phyloP scores from a whole-genome alignment of 192 early-diverging fungal species.

The Podila horticola region DNA sequence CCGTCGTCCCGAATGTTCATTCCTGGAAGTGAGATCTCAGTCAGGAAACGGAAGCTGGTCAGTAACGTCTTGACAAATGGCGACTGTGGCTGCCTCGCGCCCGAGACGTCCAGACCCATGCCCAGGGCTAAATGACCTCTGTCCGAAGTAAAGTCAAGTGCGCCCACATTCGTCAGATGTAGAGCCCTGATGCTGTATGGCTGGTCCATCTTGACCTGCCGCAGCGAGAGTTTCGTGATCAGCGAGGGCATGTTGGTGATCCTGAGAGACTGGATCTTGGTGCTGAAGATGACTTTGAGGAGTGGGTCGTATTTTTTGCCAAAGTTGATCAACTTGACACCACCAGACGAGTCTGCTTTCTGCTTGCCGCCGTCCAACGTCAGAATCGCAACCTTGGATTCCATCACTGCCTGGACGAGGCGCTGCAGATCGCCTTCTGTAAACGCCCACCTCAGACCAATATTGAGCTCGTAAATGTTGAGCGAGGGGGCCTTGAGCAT shows the following conservation, averaged over 20 bases:
- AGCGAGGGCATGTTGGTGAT: slow-evolving; percentile 26
- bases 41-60: slow-evolving; percentile 6
- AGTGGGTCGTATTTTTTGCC: slow-evolving; percentile 43
- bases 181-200: not conserved
- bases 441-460: slow-evolving; percentile 23
- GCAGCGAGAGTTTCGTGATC: slow-evolving; percentile 17
- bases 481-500: slow-evolving; percentile 12
- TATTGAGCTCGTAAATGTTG: slow-evolving; percentile 21
- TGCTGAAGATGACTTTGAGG: slow-evolving; percentile 13
- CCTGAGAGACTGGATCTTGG: slow-evolving; percentile 22
- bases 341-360: slow-evolving; percentile 6
- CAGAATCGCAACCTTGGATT: slow-evolving; percentile 10
- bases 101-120: not conserved
- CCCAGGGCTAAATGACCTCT: not conserved
- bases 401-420: slow-evolving; percentile 18
- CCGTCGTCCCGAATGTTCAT: slow-evolving; percentile 38
- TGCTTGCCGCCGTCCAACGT: slow-evolving; percentile 20
- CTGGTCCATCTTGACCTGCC: not conserved
- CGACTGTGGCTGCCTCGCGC: not conserved
- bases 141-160: slow-evolving; percentile 8
- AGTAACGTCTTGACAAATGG: slow-evolving; percentile 8
- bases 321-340: slow-evolving; percentile 8
- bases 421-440: slow-evolving; percentile 17
- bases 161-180: slow-evolving; percentile 25
- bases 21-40: slow-evolving; percentile 12